A percentile compares a stretch with the other conserved stretches of the same genome.
These are phyloP conservation scores for Fusarium sarcochroum DNA, from an alignment of 2,329 filamentous ascomycete genomes.

Conservation along the genomic window DNA sequence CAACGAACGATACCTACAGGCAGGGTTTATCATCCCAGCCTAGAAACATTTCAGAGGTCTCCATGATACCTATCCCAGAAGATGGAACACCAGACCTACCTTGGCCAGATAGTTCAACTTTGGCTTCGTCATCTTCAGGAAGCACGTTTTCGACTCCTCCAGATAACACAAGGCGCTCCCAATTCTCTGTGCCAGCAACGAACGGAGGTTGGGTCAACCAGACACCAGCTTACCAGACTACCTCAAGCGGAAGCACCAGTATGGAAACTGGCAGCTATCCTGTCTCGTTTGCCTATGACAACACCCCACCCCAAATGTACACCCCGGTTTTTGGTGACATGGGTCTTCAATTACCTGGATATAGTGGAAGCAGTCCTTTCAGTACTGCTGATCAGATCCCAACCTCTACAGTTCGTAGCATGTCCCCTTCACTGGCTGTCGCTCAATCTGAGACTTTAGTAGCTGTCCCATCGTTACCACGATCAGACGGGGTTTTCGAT, in stretches of 20 bases:
- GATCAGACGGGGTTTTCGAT: slow-evolving; percentile 53
- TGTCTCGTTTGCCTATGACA: slow-evolving; percentile 50
- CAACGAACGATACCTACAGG: slow-evolving; percentile 30
- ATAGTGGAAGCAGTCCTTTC: slow-evolving; percentile 54
- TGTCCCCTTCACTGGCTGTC: slow-evolving; percentile 63
- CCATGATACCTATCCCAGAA: slow-evolving; percentile 45
- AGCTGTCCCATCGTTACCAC: slow-evolving; percentile 59
- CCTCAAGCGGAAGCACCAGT: slow-evolving; percentile 37
- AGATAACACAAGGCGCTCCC: slow-evolving; percentile 53
- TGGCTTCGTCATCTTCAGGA: slow-evolving; percentile 62
- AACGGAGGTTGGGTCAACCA: slow-evolving; percentile 53
- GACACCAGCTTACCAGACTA: slow-evolving; percentile 47
- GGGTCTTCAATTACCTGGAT: slow-evolving; percentile 53
- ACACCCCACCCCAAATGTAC: slow-evolving; percentile 52
- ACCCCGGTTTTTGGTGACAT: slow-evolving; percentile 53
- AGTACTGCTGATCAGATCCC: slow-evolving; percentile 56
- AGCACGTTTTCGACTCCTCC: slow-evolving; percentile 64
- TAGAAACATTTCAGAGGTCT: slow-evolving; percentile 42
- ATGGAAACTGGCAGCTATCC: slow-evolving; percentile 42
- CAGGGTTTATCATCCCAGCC: slow-evolving; percentile 43
- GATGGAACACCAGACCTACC: slow-evolving; percentile 34
- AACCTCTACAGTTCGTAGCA: slow-evolving; percentile 63
- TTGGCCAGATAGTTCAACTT: slow-evolving; percentile 58
- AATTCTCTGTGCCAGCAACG: slow-evolving; percentile 47
- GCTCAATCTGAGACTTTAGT: slow-evolving; percentile 65